Base-by-base conservation (phyloP, 2,329 filamentous ascomycete genomes). In the Fusarium sp. region DNA sequence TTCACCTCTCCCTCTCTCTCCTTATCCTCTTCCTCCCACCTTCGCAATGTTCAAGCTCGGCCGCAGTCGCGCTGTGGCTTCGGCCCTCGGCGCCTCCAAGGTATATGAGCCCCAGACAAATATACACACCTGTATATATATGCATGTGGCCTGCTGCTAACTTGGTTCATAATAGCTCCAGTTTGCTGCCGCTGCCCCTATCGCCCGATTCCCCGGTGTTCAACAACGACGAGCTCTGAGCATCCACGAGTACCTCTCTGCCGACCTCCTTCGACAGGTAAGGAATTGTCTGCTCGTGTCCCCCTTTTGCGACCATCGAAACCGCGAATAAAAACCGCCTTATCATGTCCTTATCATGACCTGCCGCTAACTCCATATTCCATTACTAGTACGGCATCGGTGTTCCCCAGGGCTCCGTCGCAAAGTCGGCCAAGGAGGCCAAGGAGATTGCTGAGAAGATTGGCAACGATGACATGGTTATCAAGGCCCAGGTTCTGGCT, bases 401-500 rank as follows among this genome's bases (percentile, higher is more conserved):
- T 70, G 92, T 97, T 39, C 95, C 95, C 71, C 90, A 93, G 77
- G 95, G 95, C 69, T 83, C 89, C 75, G 93, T 96, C 73, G 95
- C 95, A 70, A 88, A 87, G 77, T 89, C 82, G 63, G 86, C 90
- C 43, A 87, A 89, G 73, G 95, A 98, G 84, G 95, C 95, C 69
- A 94, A 97, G 85, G 83, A 87, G 71, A 86, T 98, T 73, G 95
- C 95, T 56, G 93, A 94, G 82, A 82, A 88, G 68, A 95, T 99
- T 74, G 91, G 92, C 83, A 90, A 85, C 72, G 94, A 96, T 76
- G 95, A 99, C 78, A 94, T 97, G 88, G 95, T 99, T 71, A 98
- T 99, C 86, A 99, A 99, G 87, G 95, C 95, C 63, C 95, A 99
- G 84, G 95, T 99, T 61, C 90, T 99, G 64, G 95, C 95, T 63